phyloP scores from a whole-genome alignment of 148 eudicot species.

The Chenopodium formosanum region DNA sequence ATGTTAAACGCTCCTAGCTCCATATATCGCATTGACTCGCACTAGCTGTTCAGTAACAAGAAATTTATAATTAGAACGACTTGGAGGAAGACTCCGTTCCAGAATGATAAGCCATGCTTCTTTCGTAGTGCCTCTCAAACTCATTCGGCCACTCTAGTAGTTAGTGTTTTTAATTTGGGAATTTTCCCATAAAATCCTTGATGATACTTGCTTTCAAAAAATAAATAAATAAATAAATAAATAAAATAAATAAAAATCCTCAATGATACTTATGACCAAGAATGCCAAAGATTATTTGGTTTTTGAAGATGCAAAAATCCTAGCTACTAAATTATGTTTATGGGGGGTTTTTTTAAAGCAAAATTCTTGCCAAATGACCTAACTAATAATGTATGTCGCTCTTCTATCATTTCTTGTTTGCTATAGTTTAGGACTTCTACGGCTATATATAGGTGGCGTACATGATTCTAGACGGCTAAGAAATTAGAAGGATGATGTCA shows the following conservation, averaged over 20 bases:
- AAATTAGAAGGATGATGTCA: neutral
- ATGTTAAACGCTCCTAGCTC: neutral
- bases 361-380: neutral
- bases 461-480: neutral
- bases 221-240: too few species aligned
- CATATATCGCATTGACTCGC: neutral
- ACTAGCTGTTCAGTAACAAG: neutral
- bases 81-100: neutral
- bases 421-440: neutral
- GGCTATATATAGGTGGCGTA: neutral
- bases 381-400: neutral
- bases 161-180: neutral
- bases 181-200: neutral
- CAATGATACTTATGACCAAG: neutral
- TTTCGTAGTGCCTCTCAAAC: neutral
- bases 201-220: too few species aligned
- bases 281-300: neutral
- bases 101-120: neutral
- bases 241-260: neutral
- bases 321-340: too few species aligned
- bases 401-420: neutral
- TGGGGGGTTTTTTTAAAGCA: neutral
- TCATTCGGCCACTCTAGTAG: neutral
- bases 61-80: neutral
- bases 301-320: neutral